Conservation (phyloP, 164 flowering plant genomes). For the Nymphaea thermarum region DNA sequence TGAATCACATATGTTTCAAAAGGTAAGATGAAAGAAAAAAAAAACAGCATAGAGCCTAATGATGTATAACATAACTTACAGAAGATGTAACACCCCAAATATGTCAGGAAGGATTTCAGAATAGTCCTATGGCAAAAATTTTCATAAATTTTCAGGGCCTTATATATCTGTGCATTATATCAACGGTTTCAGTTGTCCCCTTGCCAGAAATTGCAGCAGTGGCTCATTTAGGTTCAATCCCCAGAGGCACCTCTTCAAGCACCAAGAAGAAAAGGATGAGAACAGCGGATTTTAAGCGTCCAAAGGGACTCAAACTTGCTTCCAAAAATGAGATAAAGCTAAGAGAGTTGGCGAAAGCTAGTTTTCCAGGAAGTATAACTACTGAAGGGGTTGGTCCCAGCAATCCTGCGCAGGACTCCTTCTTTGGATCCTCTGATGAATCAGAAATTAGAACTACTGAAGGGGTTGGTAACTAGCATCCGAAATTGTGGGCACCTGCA, state of each 20-base stretch:
- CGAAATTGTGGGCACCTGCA: not conserved
- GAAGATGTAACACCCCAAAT: no score
- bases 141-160: no score
- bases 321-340: constrained; percentile 28
- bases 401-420: constrained; percentile 11
- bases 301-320: constrained; percentile 23
- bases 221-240: not conserved
- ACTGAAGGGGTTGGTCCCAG: constrained; percentile 24
- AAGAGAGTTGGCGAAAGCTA: constrained; percentile 41
- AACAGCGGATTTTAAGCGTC: constrained; percentile 16
- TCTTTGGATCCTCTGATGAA: constrained; percentile 5
- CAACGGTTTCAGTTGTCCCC: constrained; percentile 1
- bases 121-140: no score
- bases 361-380: constrained; percentile 29
- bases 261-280: constrained; percentile 2
- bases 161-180: no score
- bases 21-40: no score
- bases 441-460: not conserved
- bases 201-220: constrained; percentile 1
- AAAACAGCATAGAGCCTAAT: no score
- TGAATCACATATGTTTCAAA: no score
- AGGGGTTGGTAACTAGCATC: no score
- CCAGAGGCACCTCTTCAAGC: not conserved
- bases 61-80: no score
- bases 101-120: no score